Evolutionary conservation across 805 yeast species (phyloP).

Genomic region (Schizosaccharomyces pombe): DNA sequence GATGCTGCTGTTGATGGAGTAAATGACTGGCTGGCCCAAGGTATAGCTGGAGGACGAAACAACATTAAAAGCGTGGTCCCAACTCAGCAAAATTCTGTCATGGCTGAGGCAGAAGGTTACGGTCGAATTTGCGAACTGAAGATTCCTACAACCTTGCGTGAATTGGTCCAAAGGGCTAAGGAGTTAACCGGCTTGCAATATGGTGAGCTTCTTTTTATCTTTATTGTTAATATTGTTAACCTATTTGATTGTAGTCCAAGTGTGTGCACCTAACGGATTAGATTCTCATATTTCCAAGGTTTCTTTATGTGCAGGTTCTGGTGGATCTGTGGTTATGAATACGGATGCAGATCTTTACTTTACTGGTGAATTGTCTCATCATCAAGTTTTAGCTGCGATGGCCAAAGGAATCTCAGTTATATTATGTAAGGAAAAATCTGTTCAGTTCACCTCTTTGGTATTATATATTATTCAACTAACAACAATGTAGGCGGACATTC

Average conservation of each 20-base stretch:
- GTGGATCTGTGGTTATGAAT: slow-evolving; percentile 43
- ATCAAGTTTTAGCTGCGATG: slow-evolving; percentile 49
- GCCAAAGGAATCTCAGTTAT: slow-evolving; percentile 55
- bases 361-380: slow-evolving; percentile 91
- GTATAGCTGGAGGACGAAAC: slow-evolving; percentile 20
- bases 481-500: slow-evolving; percentile 35
- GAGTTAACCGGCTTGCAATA: slow-evolving; percentile 6
- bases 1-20: slow-evolving; percentile 88
- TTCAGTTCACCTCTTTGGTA: no score
- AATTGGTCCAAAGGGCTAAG: slow-evolving; percentile 32
- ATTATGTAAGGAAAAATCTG: slow-evolving; percentile 30
- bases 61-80: slow-evolving; percentile 15
- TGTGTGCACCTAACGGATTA: slow-evolving; percentile 2
- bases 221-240: background rate
- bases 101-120: slow-evolving; percentile 41
- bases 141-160: slow-evolving; percentile 17
- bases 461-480: background rate
- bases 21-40: slow-evolving; percentile 69
- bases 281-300: slow-evolving; percentile 25
- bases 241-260: background rate
- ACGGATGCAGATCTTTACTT: slow-evolving; percentile 40
- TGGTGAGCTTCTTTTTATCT: background rate
- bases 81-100: slow-evolving; percentile 18
- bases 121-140: slow-evolving; percentile 43
- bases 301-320: slow-evolving; percentile 92